Evolutionary conservation across 1,284 basidiomycete species (phyloP).

Genomic region (Serendipita sp.): DNA sequence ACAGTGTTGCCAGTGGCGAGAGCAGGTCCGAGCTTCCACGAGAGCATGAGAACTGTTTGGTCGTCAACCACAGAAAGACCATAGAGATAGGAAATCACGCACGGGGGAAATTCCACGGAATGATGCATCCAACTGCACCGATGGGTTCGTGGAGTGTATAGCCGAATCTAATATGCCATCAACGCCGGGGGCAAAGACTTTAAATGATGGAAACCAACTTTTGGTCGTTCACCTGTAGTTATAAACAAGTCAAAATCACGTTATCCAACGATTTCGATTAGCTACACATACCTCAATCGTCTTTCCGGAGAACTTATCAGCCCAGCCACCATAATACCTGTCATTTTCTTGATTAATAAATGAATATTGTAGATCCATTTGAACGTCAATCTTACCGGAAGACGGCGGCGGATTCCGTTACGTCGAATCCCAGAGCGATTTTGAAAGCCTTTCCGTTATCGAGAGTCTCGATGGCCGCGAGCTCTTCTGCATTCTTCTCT

Average conservation of each 20-base stretch:
- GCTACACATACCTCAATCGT: conserved; percentile 35
- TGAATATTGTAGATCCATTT: background rate
- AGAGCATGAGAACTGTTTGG: conserved; percentile 51
- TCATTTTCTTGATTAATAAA: background rate
- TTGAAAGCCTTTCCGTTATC: conserved; percentile 41
- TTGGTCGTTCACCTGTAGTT: background rate
- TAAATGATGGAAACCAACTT: conserved; percentile 12
- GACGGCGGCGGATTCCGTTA: conserved; percentile 47
- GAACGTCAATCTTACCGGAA: conserved; percentile 44
- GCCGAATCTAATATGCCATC: background rate
- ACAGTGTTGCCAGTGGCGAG: conserved; percentile 74
- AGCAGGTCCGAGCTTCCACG: conserved; percentile 77
- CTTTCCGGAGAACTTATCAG: conserved; percentile 79
- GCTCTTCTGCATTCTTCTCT: conserved; percentile 54
- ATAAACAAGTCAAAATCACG: too few relatives aligned
- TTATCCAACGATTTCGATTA: too few relatives aligned
- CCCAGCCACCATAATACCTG: conserved; percentile 58
- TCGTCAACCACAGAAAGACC: conserved; percentile 36
- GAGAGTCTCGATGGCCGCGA: conserved; percentile 67
- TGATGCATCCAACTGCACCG: conserved; percentile 65
- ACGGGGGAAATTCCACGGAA: conserved; percentile 56
- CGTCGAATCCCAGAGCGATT: conserved; percentile 37
- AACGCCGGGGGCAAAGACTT: conserved; percentile 12
- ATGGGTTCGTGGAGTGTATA: conserved; percentile 89
- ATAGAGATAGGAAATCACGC: conserved; percentile 12